Evolutionary conservation across 2,329 filamentous ascomycete genomes (phyloP).

Genomic region (Metarhizium robertsii): DNA sequence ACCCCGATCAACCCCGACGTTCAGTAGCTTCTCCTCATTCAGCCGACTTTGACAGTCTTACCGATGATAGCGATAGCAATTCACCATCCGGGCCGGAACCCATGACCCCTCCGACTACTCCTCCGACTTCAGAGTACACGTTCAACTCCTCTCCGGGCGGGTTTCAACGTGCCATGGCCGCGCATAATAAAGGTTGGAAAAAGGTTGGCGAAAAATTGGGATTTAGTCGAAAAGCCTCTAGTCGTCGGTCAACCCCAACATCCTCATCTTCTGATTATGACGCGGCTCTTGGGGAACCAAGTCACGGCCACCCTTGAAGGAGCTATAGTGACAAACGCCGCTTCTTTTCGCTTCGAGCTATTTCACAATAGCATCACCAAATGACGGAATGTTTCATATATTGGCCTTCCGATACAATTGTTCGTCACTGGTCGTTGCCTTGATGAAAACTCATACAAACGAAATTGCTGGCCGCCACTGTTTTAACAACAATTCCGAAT

Average conservation of each 20-base stretch:
- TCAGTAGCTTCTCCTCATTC: slow-evolving; percentile 35
- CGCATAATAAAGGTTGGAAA: slow-evolving; percentile 53
- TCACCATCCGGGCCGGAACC: slow-evolving; percentile 49
- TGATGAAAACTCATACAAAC: not conserved
- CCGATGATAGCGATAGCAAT: slow-evolving; percentile 57
- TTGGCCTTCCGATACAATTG: not conserved
- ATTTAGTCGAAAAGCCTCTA: slow-evolving; percentile 42
- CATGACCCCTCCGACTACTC: slow-evolving; percentile 67
- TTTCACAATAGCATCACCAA: not conserved
- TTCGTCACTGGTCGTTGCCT: not conserved
- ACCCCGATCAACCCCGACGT: slow-evolving; percentile 9
- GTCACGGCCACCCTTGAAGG: slow-evolving; percentile 20
- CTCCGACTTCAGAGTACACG: slow-evolving; percentile 51
- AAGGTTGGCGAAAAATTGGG: slow-evolving; percentile 54
- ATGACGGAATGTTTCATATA: not conserved
- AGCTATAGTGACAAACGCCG: not conserved
- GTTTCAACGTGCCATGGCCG: slow-evolving; percentile 43
- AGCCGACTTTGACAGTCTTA: slow-evolving; percentile 40
- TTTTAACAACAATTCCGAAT: not conserved
- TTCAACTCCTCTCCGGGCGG: slow-evolving; percentile 43
- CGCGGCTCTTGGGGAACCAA: slow-evolving; percentile 24
- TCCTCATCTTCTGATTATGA: slow-evolving; percentile 28
- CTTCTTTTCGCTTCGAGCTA: not conserved
- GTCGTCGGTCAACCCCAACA: slow-evolving; percentile 32
- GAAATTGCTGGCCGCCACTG: not conserved